Conservation (phyloP, 78 protist genomes). For the Dictyostelium capitatum region DNA sequence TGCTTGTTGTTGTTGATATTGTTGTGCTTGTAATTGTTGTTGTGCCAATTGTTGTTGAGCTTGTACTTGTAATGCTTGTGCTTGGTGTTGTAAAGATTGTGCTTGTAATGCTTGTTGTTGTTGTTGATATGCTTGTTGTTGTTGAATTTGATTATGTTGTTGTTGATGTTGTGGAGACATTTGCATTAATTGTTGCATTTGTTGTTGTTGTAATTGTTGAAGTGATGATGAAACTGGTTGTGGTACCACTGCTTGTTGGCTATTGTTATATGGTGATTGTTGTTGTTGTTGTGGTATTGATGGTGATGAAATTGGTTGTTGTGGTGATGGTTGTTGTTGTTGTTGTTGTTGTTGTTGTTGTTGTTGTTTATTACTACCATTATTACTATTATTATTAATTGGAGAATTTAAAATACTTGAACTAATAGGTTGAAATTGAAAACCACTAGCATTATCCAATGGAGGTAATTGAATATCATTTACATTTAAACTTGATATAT, state of each 20-base stretch:
- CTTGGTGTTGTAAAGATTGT: background rate
- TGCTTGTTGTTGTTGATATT: background rate
- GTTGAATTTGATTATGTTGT: slow-evolving; percentile 4
- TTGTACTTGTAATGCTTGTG: background rate
- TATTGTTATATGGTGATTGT: background rate
- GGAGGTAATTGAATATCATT: slow-evolving; percentile 2
- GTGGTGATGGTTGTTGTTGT: background rate
- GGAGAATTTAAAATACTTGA: background rate
- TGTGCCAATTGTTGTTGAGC: background rate
- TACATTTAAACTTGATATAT: slow-evolving; percentile 13
- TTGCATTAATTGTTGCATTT: slow-evolving; percentile 9
- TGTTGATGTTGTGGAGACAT: background rate
- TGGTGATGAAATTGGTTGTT: background rate
- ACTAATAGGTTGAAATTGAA: background rate
- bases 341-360: background rate
- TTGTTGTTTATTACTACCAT: background rate
- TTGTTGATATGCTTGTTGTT: background rate
- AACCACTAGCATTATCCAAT: background rate
- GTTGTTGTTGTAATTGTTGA: slow-evolving; percentile 24
- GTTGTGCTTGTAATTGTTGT: background rate
- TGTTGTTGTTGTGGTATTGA: background rate
- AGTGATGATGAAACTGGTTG: background rate
- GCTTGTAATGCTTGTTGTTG: background rate
- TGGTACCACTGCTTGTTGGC: background rate
- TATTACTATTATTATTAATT: background rate